Percentiles rank a stretch among this genome's conserved stretches.
Conservation (phyloP, 2,329 filamentous ascomycete species). For the Zasmidium angulare region DNA sequence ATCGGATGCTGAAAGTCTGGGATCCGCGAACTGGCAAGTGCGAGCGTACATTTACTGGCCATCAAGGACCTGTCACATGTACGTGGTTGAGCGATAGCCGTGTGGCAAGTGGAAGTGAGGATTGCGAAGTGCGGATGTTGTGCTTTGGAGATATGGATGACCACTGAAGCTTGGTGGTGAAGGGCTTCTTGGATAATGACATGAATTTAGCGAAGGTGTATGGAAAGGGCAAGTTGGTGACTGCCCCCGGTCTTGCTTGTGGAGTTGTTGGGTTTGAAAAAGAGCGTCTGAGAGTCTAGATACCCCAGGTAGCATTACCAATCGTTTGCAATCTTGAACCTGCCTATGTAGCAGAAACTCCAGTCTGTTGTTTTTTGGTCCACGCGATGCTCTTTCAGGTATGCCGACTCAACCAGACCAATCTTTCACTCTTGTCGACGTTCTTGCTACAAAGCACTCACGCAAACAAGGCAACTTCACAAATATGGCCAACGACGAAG, state of each 20-base stretch:
- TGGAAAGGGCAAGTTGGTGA: too few species aligned
- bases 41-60: constrained; percentile 87
- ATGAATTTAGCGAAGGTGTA: constrained; percentile 8
- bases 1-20: constrained; percentile 95
- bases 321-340: not conserved
- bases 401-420: too few species aligned
- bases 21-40: constrained; percentile 88
- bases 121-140: constrained; percentile 78
- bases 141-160: constrained; percentile 31
- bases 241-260: not conserved
- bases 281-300: not conserved
- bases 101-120: constrained; percentile 89
- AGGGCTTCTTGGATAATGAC: not conserved
- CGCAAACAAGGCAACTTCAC: too few species aligned
- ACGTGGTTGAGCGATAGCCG: constrained; percentile 86
- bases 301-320: constrained; percentile 3
- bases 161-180: too few species aligned
- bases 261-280: not conserved
- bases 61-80: constrained; percentile 88
- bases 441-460: too few species aligned
- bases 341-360: too few species aligned
- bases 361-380: too few species aligned
- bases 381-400: too few species aligned
- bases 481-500: too few species aligned
- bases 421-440: too few species aligned